Percentiles rank a stretch among this genome's conserved stretches.
phyloP scores from a whole-genome alignment of 176 grass and related monocot genomes.

The Musa acuminata region DNA sequence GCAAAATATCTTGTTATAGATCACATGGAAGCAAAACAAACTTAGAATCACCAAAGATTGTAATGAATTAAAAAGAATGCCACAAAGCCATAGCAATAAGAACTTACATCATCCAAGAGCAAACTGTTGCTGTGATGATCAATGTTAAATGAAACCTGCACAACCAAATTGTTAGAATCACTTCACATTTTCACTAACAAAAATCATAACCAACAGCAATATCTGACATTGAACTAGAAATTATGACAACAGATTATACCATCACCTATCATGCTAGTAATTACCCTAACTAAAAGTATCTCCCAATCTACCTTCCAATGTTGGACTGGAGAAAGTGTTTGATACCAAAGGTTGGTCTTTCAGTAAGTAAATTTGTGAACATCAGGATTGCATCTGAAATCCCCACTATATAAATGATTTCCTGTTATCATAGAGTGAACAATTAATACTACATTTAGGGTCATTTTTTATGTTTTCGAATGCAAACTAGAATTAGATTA shows the following conservation, averaged over 20 bases:
- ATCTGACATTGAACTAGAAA: not conserved
- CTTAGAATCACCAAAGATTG: not conserved
- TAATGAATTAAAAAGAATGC: not conserved
- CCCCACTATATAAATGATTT: too few relatives aligned
- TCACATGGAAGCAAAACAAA: not conserved
- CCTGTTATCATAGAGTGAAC: too few relatives aligned
- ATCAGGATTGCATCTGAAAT: too few relatives aligned
- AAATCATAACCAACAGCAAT: not conserved
- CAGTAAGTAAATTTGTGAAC: too few relatives aligned
- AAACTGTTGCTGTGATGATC: slow-evolving; percentile 23
- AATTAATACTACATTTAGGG: too few relatives aligned
- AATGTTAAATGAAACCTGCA: slow-evolving; percentile 26
- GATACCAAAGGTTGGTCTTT: too few relatives aligned
- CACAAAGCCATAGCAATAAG: not conserved
- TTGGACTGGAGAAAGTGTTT: too few relatives aligned
- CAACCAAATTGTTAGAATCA: slow-evolving; percentile 4
- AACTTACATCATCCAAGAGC: slow-evolving; percentile 35
- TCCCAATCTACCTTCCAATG: too few relatives aligned
- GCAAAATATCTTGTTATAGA: not conserved
- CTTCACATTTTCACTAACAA: not conserved
- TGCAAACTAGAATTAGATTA: too few relatives aligned
- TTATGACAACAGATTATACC: not conserved
- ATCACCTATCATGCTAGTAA: not conserved
- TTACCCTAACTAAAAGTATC: too few relatives aligned
- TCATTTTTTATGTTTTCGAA: too few relatives aligned